Conservation (phyloP, 108 stramenopile genomes). For the Skeletonema grethae region DNA sequence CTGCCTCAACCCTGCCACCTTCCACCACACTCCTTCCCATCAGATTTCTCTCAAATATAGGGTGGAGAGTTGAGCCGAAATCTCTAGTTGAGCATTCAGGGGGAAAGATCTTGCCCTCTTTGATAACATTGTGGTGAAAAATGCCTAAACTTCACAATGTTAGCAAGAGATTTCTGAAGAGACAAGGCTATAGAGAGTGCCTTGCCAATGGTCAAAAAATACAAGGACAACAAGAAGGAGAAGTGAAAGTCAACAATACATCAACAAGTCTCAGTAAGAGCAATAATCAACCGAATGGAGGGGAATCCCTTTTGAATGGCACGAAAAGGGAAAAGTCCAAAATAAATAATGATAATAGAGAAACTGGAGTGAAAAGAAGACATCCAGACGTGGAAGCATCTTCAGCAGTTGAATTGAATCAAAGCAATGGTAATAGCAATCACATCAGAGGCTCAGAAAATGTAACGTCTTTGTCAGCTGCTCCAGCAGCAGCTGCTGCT, state of each 20-base stretch:
- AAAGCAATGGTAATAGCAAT: background rate
- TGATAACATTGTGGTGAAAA: background rate
- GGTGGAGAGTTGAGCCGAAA: too few species aligned
- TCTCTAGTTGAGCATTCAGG: background rate
- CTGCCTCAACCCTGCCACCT: too few species aligned
- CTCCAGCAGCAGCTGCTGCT: background rate
- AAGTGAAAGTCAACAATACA: background rate
- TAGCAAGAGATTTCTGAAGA: background rate
- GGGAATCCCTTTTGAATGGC: background rate
- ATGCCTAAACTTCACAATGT: constrained; percentile 8
- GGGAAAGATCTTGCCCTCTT: background rate
- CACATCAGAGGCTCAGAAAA: background rate
- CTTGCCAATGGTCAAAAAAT: background rate
- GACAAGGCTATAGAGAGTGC: background rate
- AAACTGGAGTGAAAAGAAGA: background rate
- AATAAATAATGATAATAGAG: background rate
- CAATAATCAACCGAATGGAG: background rate
- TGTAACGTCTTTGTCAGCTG: background rate
- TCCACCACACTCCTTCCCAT: too few species aligned
- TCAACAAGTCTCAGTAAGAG: background rate
- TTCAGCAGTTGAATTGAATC: background rate
- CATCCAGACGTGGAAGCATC: background rate
- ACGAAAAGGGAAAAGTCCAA: background rate
- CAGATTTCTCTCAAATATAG: too few species aligned
- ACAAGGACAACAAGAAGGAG: constrained; percentile 1